Evolutionary conservation across 192 early-diverging fungal species (phyloP).

Genomic region (Podila epicladia): DNA sequence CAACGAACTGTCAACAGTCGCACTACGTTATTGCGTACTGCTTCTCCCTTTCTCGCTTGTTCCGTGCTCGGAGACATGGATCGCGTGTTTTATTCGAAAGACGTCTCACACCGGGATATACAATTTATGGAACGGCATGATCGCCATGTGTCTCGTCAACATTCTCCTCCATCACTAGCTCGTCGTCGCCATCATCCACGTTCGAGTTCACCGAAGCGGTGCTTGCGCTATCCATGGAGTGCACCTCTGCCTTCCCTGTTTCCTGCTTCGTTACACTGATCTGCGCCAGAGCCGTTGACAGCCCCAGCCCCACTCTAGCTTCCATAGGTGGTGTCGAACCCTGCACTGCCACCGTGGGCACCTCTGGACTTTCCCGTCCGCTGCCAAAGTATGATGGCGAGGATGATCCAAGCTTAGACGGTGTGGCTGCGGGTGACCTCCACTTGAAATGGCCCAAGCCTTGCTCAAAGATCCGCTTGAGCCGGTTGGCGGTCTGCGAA

Average conservation of each 20-base stretch:
- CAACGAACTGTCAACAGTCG: too few relatives aligned
- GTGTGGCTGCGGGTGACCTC: background rate
- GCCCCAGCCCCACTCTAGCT: background rate
- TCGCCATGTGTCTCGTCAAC: too few relatives aligned
- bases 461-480: constrained; percentile 41
- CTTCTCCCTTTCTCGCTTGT: too few relatives aligned
- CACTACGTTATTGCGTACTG: too few relatives aligned
- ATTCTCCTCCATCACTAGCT: background rate
- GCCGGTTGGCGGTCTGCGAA: constrained; percentile 37
- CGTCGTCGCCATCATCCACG: background rate
- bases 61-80: too few relatives aligned
- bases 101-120: too few relatives aligned
- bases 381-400: background rate
- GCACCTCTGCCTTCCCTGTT: background rate
- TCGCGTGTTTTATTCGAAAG: too few relatives aligned
- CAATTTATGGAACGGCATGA: too few relatives aligned
- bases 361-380: background rate
- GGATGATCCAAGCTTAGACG: background rate
- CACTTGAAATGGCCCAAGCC: constrained; percentile 39
- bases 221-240: background rate
- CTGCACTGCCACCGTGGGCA: background rate
- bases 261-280: background rate
- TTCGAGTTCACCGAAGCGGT: background rate
- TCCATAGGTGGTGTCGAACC: background rate
- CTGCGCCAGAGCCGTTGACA: background rate